A percentile compares a stretch with the other conserved stretches of the same genome.
phyloP scores from a whole-genome alignment of 805 yeast species.

The Nakazawaea ernobii region DNA sequence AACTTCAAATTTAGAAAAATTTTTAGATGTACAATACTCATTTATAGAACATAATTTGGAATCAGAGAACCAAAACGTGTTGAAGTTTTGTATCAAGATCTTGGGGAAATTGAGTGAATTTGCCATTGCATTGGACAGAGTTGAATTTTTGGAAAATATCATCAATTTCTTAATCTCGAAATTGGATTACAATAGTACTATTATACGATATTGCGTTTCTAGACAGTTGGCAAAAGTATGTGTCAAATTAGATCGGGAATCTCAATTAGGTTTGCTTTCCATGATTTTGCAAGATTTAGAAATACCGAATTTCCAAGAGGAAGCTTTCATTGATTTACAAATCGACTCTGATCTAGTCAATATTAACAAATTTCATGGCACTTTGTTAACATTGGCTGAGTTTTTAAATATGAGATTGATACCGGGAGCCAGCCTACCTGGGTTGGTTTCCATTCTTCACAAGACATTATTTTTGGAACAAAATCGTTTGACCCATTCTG shows the following conservation, averaged over 20 bases:
- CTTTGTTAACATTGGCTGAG: constrained; percentile 53
- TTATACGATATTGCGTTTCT: constrained; percentile 59
- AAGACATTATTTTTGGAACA: constrained; percentile 54
- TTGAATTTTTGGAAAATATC: constrained; percentile 39
- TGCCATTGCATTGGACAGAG: constrained; percentile 20
- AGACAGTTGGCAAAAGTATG: constrained; percentile 54
- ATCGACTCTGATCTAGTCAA: constrained; percentile 28
- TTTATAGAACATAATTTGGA: neutral
- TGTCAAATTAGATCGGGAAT: constrained; percentile 22
- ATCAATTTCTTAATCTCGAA: constrained; percentile 40
- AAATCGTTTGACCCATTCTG: constrained; percentile 38
- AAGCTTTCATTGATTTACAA: constrained; percentile 4
- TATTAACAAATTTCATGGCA: constrained; percentile 49
- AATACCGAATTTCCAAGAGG: constrained; percentile 13
- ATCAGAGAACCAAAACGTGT: constrained; percentile 8
- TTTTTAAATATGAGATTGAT: constrained; percentile 20
- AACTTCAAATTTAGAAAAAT: neutral
- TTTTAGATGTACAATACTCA: neutral
- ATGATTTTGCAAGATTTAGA: constrained; percentile 30
- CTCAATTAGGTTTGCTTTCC: constrained; percentile 35
- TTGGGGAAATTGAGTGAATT: constrained; percentile 34
- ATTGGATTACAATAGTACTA: constrained; percentile 44
- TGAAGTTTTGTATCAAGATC: constrained; percentile 24
- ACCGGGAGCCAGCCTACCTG: constrained; percentile 18
- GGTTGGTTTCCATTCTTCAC: constrained; percentile 33